Evolutionary conservation across 768 basidiomycete species (phyloP).

Genomic region (Paxillus involutus): DNA sequence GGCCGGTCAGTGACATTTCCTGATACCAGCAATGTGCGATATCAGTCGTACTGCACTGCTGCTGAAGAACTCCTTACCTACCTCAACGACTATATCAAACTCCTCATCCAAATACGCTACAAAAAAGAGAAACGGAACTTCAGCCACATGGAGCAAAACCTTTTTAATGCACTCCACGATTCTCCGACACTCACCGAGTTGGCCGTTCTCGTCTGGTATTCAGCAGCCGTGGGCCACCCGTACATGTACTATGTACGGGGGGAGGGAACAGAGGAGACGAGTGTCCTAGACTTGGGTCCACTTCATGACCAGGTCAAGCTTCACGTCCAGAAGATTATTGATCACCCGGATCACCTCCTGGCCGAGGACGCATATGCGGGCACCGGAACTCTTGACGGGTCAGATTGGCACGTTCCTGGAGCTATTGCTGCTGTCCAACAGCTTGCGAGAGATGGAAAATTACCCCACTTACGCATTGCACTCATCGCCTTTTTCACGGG

Average conservation of each 20-base stretch:
- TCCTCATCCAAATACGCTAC: constrained; percentile 28
- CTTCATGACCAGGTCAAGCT: constrained; percentile 20
- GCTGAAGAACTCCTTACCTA: constrained; percentile 24
- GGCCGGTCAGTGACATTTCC: constrained; percentile 24
- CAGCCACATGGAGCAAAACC: constrained; percentile 38
- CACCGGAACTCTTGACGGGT: too few relatives aligned
- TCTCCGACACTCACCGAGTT: too few relatives aligned
- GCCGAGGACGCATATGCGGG: too few relatives aligned
- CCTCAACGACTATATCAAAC: constrained; percentile 19
- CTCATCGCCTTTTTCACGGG: too few relatives aligned
- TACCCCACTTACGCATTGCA: too few relatives aligned
- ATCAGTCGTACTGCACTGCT: constrained; percentile 32
- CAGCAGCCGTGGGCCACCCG: constrained; percentile 18
- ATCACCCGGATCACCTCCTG: too few relatives aligned
- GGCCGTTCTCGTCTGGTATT: too few relatives aligned
- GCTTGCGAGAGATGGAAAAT: too few relatives aligned
- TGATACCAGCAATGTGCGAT: constrained; percentile 37
- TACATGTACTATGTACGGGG: constrained; percentile 22
- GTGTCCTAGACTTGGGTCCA: constrained; percentile 25
- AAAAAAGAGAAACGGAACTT: constrained; percentile 27
- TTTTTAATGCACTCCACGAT: constrained; percentile 6
- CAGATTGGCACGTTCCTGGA: too few relatives aligned
- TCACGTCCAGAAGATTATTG: neutral
- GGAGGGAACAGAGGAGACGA: constrained; percentile 8
- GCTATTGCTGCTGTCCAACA: too few relatives aligned